phyloP scores from a whole-genome alignment of 768 basidiomycete species.

The Mycena capillaripes region DNA sequence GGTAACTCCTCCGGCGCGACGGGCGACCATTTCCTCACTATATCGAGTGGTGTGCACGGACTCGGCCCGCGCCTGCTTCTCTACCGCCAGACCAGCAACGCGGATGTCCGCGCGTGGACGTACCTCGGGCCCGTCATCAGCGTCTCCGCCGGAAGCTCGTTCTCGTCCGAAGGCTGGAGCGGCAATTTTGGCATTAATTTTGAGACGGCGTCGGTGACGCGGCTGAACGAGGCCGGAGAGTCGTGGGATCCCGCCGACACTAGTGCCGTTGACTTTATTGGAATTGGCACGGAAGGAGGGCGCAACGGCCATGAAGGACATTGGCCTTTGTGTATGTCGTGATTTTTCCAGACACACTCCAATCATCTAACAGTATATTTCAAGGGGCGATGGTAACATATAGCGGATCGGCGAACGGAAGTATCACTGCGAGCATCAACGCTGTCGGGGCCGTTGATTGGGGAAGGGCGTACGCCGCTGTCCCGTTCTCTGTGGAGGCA shows the following conservation, averaged over 20 bases:
- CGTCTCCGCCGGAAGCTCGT: slow-evolving; percentile 2
- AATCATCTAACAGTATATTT: neutral
- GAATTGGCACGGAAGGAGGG: slow-evolving; percentile 29
- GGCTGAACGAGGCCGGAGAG: slow-evolving; percentile 29
- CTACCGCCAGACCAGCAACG: slow-evolving; percentile 32
- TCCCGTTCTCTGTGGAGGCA: slow-evolving; percentile 23
- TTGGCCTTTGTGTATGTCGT: slow-evolving; percentile 30
- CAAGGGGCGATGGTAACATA: slow-evolving; percentile 31
- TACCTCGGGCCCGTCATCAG: slow-evolving; percentile 30
- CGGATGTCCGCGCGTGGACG: slow-evolving; percentile 29
- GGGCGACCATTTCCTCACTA: slow-evolving; percentile 31
- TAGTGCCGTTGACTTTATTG: slow-evolving; percentile 28
- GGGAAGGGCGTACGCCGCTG: slow-evolving; percentile 29
- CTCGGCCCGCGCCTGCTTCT: slow-evolving; percentile 28
- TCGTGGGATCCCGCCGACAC: slow-evolving; percentile 22
- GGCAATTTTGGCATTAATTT: slow-evolving; percentile 33
- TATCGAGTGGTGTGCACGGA: slow-evolving; percentile 27
- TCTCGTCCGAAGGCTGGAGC: slow-evolving; percentile 31
- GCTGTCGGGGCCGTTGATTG: slow-evolving; percentile 28
- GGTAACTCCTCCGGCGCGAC: slow-evolving; percentile 24
- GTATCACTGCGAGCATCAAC: slow-evolving; percentile 21
- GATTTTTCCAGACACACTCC: too few species aligned
- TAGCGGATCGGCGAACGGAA: slow-evolving; percentile 3
- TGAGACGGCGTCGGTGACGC: slow-evolving; percentile 29
- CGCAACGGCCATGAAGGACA: slow-evolving; percentile 30